A percentile compares a stretch with the other conserved stretches of the same genome.
Evolutionary conservation across 2,329 filamentous ascomycete genomes (phyloP).

Genomic region (Monosporascus sp.): DNA sequence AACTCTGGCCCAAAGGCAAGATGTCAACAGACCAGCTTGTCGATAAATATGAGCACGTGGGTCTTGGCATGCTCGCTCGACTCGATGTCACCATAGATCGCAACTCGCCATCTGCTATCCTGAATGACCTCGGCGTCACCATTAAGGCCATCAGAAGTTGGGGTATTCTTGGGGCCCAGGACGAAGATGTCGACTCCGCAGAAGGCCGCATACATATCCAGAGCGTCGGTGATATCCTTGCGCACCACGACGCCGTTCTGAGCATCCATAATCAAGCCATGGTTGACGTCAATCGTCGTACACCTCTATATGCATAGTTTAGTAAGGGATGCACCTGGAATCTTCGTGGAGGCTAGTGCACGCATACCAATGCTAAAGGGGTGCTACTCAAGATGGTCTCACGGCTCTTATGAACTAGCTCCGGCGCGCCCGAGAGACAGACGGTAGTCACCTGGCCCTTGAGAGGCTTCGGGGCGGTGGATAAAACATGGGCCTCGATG

Average conservation of each 20-base stretch:
- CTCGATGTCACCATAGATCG: conserved; percentile 92
- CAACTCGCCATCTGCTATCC: conserved; percentile 85
- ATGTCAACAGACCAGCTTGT: conserved; percentile 66
- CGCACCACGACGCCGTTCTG: conserved; percentile 63
- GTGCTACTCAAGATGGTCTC: conserved; percentile 88
- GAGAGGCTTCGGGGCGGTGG: conserved; percentile 69
- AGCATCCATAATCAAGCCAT: conserved; percentile 77
- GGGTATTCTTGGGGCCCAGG: conserved; percentile 80
- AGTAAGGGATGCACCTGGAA: conserved; percentile 15
- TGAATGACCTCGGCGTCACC: conserved; percentile 78
- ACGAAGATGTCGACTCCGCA: conserved; percentile 97
- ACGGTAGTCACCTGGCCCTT: conserved; percentile 77
- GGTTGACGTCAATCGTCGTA: conserved; percentile 89
- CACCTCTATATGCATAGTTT: conserved; percentile 61
- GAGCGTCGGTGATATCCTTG: conserved; percentile 71
- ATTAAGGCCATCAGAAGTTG: conserved; percentile 68
- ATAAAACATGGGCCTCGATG: conserved; percentile 78
- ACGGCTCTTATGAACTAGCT: conserved; percentile 83
- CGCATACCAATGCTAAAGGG: conserved; percentile 81
- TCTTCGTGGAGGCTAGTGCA: conserved; percentile 7
- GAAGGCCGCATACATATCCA: conserved; percentile 80
- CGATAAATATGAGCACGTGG: conserved; percentile 91
- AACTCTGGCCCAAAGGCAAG: not conserved
- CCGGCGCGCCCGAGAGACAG: conserved; percentile 81
- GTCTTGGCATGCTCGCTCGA: conserved; percentile 97